Evolutionary conservation across 1,284 basidiomycete genomes (phyloP).

Genomic region (Veloboletus limbatus): DNA sequence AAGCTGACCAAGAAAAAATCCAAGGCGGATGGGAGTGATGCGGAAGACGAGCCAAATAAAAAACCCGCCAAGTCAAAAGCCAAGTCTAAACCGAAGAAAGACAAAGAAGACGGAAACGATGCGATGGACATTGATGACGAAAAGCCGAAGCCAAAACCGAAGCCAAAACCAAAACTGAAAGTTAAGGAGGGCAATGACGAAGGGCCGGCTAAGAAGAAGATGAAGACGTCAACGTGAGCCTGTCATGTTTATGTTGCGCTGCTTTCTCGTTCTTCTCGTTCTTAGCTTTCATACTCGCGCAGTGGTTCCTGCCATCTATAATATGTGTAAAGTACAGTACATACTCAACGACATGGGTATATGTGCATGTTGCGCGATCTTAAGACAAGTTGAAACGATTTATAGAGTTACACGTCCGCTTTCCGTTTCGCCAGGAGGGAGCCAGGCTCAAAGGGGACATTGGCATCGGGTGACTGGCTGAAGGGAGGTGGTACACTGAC

Average conservation of each 20-base stretch:
- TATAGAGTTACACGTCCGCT: conserved; percentile 22
- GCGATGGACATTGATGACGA: conserved; percentile 42
- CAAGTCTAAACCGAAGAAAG: conserved; percentile 42
- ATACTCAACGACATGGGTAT: conserved; percentile 15
- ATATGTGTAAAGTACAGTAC: conserved; percentile 24
- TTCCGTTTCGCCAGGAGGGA: conserved; percentile 58
- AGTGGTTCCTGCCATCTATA: conserved; percentile 13
- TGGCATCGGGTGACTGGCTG: conserved; percentile 30
- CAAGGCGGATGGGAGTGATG: conserved; percentile 37
- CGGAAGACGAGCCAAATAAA: conserved; percentile 47
- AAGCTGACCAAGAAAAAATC: conserved; percentile 37
- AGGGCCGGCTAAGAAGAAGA: conserved; percentile 71
- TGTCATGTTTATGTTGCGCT: too few species aligned
- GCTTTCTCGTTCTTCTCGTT: conserved; percentile 1
- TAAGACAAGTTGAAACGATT: conserved; percentile 11
- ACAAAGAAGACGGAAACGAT: conserved; percentile 32
- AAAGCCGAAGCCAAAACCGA: conserved; percentile 41
- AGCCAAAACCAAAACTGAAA: conserved; percentile 47
- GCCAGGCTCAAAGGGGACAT: conserved; percentile 59
- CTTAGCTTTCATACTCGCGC: not conserved
- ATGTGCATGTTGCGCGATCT: conserved; percentile 8
- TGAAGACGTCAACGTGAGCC: conserved; percentile 45
- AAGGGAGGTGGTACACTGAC: conserved; percentile 35
- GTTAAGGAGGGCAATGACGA: conserved; percentile 44
- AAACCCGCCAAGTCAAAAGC: conserved; percentile 40